Evolutionary conservation across 2,329 filamentous ascomycete species (phyloP).

Genomic region (Simplicillium aogashimaense): DNA sequence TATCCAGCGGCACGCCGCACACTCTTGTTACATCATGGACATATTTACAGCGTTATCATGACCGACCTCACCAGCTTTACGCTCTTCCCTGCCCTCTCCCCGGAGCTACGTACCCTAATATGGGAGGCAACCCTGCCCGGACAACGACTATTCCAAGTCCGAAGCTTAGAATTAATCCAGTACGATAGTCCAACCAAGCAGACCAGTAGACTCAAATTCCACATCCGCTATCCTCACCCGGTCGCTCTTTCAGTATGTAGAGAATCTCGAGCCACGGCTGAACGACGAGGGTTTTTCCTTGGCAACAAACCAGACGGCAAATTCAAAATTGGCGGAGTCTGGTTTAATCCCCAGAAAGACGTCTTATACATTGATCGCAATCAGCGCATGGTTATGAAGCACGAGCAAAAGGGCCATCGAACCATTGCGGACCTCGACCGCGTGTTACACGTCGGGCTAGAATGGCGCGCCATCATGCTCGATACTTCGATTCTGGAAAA

Average conservation of each 20-base stretch:
- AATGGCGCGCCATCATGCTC: conserved; percentile 18
- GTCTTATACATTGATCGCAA: not conserved
- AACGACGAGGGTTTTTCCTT: not conserved
- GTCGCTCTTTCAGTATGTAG: not conserved
- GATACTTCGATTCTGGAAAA: conserved; percentile 12
- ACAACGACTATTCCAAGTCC: not conserved
- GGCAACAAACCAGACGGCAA: not conserved
- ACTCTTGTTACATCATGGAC: too few species aligned
- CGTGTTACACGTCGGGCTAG: conserved; percentile 15
- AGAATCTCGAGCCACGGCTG: not conserved
- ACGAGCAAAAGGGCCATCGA: not conserved
- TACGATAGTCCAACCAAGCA: not conserved
- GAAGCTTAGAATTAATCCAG: not conserved
- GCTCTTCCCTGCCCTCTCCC: not conserved
- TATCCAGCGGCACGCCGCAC: too few species aligned
- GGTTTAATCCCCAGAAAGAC: not conserved
- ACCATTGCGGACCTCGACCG: conserved; percentile 6
- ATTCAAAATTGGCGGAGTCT: not conserved
- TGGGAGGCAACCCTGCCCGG: not conserved
- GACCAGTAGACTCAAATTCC: not conserved
- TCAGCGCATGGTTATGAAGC: not conserved
- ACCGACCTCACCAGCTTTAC: too few species aligned
- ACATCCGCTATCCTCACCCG: not conserved
- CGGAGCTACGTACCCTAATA: not conserved
- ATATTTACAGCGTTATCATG: too few species aligned